These are phyloP conservation scores for Jaenimonas drosophilae DNA, from an alignment of 208 protist genomes.

Conservation along the genomic window DNA sequence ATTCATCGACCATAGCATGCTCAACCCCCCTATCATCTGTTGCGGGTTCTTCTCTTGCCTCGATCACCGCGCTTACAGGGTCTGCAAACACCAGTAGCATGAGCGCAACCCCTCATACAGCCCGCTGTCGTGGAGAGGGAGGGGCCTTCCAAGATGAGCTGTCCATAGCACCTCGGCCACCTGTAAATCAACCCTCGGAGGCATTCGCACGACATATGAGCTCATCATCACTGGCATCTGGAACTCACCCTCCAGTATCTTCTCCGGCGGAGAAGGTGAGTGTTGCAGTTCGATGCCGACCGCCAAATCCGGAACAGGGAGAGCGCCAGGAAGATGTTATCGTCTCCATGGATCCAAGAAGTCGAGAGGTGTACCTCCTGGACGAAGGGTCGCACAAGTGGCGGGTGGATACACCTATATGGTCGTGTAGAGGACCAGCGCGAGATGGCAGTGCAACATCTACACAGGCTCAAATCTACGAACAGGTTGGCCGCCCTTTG, in stretches of 20 bases:
- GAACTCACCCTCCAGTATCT: background rate
- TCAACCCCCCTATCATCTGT: too few species aligned
- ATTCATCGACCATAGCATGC: too few species aligned
- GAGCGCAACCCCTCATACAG: too few species aligned
- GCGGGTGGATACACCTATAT: slow-evolving; percentile 56
- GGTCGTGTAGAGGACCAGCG: slow-evolving; percentile 39
- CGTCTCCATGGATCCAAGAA: slow-evolving; percentile 59
- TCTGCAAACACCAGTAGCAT: too few species aligned
- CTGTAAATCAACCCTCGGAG: too few species aligned
- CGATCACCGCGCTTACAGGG: too few species aligned
- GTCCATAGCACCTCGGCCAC: too few species aligned
- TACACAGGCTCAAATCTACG: slow-evolving; percentile 74
- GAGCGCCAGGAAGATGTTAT: slow-evolving; percentile 32
- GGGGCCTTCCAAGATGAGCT: too few species aligned
- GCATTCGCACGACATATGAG: background rate
- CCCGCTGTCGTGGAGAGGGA: too few species aligned
- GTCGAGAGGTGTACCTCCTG: slow-evolving; percentile 21
- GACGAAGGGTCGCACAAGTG: slow-evolving; percentile 19
- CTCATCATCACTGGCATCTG: background rate
- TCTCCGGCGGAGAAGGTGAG: slow-evolving; percentile 37
- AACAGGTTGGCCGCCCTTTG: slow-evolving; percentile 76
- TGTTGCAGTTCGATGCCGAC: slow-evolving; percentile 71
- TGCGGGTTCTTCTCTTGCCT: too few species aligned
- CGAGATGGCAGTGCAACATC: slow-evolving; percentile 27
- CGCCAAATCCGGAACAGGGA: slow-evolving; percentile 23